phyloP scores from a whole-genome alignment of 345 rosid species.

The Gossypium rotundifolium region DNA sequence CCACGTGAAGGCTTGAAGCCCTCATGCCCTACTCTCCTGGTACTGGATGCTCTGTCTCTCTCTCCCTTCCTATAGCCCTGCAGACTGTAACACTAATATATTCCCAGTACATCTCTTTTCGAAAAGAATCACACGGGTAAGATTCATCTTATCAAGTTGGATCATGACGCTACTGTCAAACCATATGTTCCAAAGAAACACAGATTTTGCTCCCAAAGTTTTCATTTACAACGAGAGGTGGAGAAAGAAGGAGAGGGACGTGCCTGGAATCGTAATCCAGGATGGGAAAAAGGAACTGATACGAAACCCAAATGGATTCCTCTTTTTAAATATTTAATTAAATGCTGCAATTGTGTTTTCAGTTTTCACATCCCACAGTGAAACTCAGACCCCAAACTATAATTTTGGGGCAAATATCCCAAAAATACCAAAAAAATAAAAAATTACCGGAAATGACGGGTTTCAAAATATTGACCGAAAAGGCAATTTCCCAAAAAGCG shows the following conservation, averaged over 20 bases:
- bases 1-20: constrained; percentile 1
- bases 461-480: no score
- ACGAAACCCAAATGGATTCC: neutral
- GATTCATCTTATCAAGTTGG: neutral
- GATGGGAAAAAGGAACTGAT: neutral
- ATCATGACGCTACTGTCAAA: neutral
- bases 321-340: neutral
- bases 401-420: no score
- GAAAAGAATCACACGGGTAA: neutral
- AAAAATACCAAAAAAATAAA: no score
- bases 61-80: neutral
- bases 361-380: neutral
- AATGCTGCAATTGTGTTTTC: constrained; percentile 2
- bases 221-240: no score
- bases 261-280: neutral
- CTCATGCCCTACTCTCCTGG: neutral
- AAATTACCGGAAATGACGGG: no score
- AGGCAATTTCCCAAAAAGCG: no score
- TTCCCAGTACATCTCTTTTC: neutral
- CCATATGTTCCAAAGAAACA: neutral
- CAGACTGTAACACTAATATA: neutral
- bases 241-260: neutral
- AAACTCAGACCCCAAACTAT: no score
- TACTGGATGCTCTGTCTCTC: neutral
- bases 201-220: neutral